A percentile compares a stretch with the other conserved stretches of the same genome.
Evolutionary conservation across 2,329 filamentous ascomycete species (phyloP).

Genomic region (Fusarium musae): DNA sequence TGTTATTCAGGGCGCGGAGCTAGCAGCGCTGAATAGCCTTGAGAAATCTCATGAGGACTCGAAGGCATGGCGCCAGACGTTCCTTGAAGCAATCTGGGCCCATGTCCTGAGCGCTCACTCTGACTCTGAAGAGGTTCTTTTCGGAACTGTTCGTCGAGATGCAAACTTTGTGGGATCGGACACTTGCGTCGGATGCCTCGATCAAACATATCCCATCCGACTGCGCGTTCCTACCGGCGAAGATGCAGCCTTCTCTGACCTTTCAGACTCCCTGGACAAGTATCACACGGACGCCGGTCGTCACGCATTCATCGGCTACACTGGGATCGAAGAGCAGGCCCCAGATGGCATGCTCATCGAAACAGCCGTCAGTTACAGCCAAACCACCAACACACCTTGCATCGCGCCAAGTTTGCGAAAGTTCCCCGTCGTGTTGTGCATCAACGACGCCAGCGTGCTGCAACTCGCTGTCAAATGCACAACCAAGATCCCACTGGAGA

Average conservation of each 20-base stretch:
- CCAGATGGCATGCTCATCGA: neutral
- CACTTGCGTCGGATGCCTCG: constrained; percentile 7
- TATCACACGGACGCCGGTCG: constrained; percentile 1
- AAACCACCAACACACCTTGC: constrained; percentile 10
- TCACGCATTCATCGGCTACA: constrained; percentile 4
- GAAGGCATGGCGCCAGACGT: constrained; percentile 1
- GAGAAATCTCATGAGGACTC: neutral
- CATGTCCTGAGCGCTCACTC: neutral
- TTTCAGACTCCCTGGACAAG: neutral
- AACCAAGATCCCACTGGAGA: neutral
- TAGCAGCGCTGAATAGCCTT: neutral
- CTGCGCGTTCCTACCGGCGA: neutral
- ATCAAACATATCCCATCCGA: constrained; percentile 1
- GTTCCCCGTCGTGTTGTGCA: constrained; percentile 12
- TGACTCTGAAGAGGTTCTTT: neutral
- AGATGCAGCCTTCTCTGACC: neutral
- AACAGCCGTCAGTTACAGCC: constrained; percentile 14
- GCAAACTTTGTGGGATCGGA: constrained; percentile 1
- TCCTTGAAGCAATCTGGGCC: constrained; percentile 2
- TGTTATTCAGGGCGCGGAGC: neutral
- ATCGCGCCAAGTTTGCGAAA: neutral
- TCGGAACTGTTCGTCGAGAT: constrained; percentile 9
- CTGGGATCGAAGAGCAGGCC: neutral
- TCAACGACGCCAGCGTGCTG: neutral
- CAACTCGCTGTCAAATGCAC: neutral